phyloP scores from a whole-genome alignment of 768 basidiomycete genomes.

The Pleurotus djamor region DNA sequence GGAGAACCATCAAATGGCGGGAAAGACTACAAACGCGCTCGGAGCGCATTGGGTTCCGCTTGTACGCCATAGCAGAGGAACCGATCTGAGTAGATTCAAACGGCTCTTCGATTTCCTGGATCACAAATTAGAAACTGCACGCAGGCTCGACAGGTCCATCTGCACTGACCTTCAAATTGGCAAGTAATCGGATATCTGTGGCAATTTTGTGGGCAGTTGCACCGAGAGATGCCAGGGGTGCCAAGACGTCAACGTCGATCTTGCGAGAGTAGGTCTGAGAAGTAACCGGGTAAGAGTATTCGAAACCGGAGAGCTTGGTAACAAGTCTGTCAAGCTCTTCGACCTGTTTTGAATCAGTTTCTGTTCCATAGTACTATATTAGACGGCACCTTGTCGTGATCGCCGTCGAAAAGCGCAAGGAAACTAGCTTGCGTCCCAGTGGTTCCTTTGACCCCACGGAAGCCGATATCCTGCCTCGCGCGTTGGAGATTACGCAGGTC shows the following conservation, averaged over 20 bases:
- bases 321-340: constrained; percentile 87
- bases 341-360: constrained; percentile 45
- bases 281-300: constrained; percentile 95
- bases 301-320: constrained; percentile 89
- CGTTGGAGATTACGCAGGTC: constrained; percentile 92
- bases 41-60: constrained; percentile 98
- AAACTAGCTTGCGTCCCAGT: constrained; percentile 98
- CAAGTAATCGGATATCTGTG: constrained; percentile 91
- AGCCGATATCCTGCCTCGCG: constrained; percentile 89
- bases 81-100: constrained; percentile 99
- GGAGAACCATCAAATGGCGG: constrained; percentile 94
- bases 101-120: constrained; percentile 97
- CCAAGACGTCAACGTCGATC: constrained; percentile 91
- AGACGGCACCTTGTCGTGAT: constrained; percentile 79
- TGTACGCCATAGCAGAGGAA: constrained; percentile 98
- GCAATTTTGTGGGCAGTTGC: constrained; percentile 98
- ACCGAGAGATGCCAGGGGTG: constrained; percentile 86
- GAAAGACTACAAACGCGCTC: constrained; percentile 96
- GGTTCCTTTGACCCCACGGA: constrained; percentile 99
- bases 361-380: neutral
- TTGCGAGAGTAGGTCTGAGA: constrained; percentile 99
- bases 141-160: neutral
- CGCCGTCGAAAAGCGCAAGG: constrained; percentile 89
- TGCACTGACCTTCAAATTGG: constrained; percentile 76
- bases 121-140: neutral